A percentile compares a stretch with the other conserved stretches of the same genome.
phyloP scores from a whole-genome alignment of 179 eudicot species.

The Actinidia polygama region DNA sequence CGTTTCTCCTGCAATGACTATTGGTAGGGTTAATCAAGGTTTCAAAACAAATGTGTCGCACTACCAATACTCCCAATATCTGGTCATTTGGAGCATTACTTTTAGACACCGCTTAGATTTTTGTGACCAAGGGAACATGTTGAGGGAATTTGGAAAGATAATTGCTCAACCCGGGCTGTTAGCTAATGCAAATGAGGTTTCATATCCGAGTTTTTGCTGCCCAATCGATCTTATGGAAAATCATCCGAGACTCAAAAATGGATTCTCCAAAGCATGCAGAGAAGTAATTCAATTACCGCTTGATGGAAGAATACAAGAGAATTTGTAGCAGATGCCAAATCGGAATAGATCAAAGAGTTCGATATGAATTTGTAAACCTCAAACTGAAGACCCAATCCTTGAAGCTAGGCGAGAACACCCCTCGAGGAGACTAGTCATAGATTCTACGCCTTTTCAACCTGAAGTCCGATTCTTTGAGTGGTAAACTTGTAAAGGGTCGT shows the following conservation, averaged over 20 bases:
- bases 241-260: not conserved
- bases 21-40: conserved; percentile 43
- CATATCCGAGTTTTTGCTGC: not conserved
- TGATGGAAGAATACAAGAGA: not conserved
- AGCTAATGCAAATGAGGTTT: not conserved
- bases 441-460: not conserved
- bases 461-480: not conserved
- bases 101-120: not conserved
- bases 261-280: not conserved
- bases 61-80: not conserved
- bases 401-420: not conserved
- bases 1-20: conserved; percentile 73
- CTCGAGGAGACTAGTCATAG: not conserved
- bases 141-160: not conserved
- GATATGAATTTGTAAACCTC: not conserved
- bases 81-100: not conserved
- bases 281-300: not conserved
- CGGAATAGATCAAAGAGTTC: not conserved
- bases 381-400: not conserved
- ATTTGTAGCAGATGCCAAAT: not conserved
- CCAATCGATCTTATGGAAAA: not conserved
- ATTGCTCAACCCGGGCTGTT: not conserved
- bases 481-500: not conserved
- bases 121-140: not conserved
- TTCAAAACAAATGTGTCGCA: not conserved